These are phyloP conservation scores for Biscogniauxia mediterranea DNA, from an alignment of 2,329 filamentous ascomycete species.

Conservation along the genomic window DNA sequence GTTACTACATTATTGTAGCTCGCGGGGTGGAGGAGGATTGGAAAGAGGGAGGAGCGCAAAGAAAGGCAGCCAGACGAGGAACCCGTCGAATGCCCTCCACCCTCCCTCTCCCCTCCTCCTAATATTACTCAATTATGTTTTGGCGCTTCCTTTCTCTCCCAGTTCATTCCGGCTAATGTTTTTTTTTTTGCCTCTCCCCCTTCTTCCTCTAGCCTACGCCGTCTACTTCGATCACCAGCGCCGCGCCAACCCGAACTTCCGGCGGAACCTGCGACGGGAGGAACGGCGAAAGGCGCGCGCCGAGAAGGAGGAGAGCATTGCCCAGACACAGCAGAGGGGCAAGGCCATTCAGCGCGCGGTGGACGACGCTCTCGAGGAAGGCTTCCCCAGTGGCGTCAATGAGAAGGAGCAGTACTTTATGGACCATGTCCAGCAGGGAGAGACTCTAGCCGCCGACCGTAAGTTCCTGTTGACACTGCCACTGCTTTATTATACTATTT, in stretches of 20 bases:
- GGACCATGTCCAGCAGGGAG: slow-evolving; percentile 87
- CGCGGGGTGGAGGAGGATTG: background rate
- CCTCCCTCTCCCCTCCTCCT: too few relatives aligned
- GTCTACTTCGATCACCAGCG: slow-evolving; percentile 69
- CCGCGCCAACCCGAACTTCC: slow-evolving; percentile 63
- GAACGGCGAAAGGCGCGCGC: slow-evolving; percentile 69
- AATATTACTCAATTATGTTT: background rate
- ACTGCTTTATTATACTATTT: background rate
- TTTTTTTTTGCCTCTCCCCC: background rate
- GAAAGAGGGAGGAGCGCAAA: background rate
- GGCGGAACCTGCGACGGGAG: slow-evolving; percentile 68
- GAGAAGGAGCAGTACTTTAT: slow-evolving; percentile 97
- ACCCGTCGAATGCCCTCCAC: too few relatives aligned
- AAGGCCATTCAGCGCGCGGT: slow-evolving; percentile 73
- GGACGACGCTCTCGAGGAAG: slow-evolving; percentile 81
- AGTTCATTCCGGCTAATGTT: slow-evolving; percentile 15
- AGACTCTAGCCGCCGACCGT: slow-evolving; percentile 81
- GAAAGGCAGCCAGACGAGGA: background rate
- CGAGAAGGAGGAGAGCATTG: slow-evolving; percentile 70
- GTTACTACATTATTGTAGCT: too few relatives aligned
- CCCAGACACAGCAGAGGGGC: slow-evolving; percentile 64
- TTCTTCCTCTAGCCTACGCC: slow-evolving; percentile 52
- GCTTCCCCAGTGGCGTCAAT: slow-evolving; percentile 86
- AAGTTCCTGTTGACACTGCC: slow-evolving; percentile 35
- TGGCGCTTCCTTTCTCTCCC: background rate